These are phyloP conservation scores for Kernera saxatilis DNA, from an alignment of 345 rosid genomes.

Conservation along the genomic window DNA sequence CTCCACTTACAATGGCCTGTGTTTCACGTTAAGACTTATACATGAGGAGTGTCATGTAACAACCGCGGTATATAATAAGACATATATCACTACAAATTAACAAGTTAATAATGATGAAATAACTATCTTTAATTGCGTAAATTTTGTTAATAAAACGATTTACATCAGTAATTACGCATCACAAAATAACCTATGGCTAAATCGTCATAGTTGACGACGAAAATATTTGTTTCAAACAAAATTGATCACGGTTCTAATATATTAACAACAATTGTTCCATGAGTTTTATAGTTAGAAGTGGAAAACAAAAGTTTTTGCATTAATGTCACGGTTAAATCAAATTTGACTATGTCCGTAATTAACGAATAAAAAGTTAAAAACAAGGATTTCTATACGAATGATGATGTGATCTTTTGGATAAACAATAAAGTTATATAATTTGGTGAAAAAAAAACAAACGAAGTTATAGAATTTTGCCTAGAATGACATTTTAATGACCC, in stretches of 20 bases:
- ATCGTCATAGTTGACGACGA: background rate
- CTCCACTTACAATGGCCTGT: slow-evolving; percentile 13
- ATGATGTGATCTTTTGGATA: background rate
- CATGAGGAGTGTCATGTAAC: background rate
- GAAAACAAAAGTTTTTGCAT: background rate
- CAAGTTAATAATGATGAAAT: background rate
- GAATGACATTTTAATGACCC: background rate
- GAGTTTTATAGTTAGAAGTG: background rate
- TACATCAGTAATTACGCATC: background rate
- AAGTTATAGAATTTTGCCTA: background rate
- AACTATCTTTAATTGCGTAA: background rate
- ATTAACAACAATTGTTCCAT: background rate
- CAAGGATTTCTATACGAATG: background rate
- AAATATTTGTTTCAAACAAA: background rate
- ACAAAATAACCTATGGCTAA: background rate
- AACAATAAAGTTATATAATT: background rate
- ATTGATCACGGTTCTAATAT: background rate
- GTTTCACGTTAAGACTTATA: background rate
- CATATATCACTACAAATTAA: background rate
- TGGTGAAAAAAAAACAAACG: background rate
- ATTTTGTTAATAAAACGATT: background rate
- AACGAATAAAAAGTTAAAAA: background rate
- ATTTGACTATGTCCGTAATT: background rate
- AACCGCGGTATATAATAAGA: background rate
- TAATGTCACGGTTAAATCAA: background rate